Conservation (phyloP, 1,139 yeast genomes). For the Saccharomyces pastorianus region DNA sequence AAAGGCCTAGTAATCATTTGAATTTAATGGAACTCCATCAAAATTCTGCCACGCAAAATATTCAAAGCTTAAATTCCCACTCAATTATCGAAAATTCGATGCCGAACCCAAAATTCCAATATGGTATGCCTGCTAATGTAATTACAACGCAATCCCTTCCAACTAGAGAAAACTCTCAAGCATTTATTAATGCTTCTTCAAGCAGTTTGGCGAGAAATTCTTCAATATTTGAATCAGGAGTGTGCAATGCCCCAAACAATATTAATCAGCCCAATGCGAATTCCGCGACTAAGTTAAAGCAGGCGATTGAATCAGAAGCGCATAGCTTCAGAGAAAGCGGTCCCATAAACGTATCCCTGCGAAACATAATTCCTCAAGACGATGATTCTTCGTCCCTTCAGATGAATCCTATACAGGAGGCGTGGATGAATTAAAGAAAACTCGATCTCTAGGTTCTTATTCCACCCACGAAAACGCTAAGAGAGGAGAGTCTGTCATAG, state of each 20-base stretch:
- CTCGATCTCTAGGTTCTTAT: not conserved
- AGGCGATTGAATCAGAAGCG: not conserved
- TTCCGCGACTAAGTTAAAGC: not conserved
- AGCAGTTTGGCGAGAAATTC: not conserved
- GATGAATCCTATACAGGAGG: not conserved
- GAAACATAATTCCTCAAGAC: not conserved
- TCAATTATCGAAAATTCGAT: not conserved
- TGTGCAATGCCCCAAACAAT: slow-evolving; percentile 11
- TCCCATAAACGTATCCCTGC: not conserved
- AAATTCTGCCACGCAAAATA: not conserved
- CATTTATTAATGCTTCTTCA: not conserved
- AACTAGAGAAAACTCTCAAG: not conserved
- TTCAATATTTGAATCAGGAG: not conserved
- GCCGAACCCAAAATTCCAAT: not conserved
- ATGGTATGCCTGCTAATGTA: not conserved
- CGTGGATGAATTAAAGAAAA: not conserved
- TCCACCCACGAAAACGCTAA: not conserved
- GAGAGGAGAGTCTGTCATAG: not conserved
- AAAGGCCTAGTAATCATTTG: not conserved
- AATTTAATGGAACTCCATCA: not conserved
- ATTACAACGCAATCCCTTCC: not conserved
- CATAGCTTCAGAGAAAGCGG: not conserved
- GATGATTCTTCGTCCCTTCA: not conserved
- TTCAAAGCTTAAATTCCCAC: not conserved
- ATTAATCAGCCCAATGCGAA: not conserved